Conservation (phyloP, 2,329 filamentous ascomycete species). For the Scedosporium apiospermum region DNA sequence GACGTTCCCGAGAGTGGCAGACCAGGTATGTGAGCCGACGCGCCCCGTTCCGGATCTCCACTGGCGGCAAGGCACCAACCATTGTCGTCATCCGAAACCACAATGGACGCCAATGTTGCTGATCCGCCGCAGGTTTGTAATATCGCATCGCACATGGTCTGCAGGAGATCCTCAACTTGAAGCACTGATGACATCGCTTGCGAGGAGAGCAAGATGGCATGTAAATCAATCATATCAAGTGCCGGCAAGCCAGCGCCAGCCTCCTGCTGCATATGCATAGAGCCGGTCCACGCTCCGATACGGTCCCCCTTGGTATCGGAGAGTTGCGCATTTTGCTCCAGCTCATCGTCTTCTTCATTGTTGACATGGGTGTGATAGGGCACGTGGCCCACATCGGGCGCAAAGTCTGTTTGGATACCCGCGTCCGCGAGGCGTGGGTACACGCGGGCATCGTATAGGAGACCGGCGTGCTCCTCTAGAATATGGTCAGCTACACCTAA, state of each 20-base stretch:
- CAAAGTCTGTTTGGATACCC: conserved; percentile 62
- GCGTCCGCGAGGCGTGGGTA: conserved; percentile 52
- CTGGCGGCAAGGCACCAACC: conserved; percentile 66
- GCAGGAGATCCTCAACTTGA: conserved; percentile 63
- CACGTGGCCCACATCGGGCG: conserved; percentile 42
- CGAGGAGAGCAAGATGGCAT: conserved; percentile 68
- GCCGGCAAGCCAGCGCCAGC: conserved; percentile 57
- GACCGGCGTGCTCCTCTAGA: conserved; percentile 55
- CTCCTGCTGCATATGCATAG: conserved; percentile 43
- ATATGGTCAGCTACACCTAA: conserved; percentile 59
- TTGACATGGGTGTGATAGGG: conserved; percentile 38
- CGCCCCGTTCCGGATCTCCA: conserved; percentile 60
- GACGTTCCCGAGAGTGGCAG: conserved; percentile 56
- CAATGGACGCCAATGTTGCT: conserved; percentile 62
- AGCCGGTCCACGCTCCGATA: conserved; percentile 54
- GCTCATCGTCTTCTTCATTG: conserved; percentile 33
- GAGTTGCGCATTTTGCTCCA: conserved; percentile 31
- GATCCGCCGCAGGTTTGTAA: conserved; percentile 64
- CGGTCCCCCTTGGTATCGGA: conserved; percentile 45
- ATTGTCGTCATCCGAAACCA: conserved; percentile 59
- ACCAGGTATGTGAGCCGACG: conserved; percentile 55
- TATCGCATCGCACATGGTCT: conserved; percentile 75
- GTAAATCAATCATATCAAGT: conserved; percentile 74
- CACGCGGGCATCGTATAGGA: conserved; percentile 53
- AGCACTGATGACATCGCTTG: conserved; percentile 73